Evolutionary conservation across 202 grass and related monocot species (phyloP).

Genomic region (Setaria viridis): DNA sequence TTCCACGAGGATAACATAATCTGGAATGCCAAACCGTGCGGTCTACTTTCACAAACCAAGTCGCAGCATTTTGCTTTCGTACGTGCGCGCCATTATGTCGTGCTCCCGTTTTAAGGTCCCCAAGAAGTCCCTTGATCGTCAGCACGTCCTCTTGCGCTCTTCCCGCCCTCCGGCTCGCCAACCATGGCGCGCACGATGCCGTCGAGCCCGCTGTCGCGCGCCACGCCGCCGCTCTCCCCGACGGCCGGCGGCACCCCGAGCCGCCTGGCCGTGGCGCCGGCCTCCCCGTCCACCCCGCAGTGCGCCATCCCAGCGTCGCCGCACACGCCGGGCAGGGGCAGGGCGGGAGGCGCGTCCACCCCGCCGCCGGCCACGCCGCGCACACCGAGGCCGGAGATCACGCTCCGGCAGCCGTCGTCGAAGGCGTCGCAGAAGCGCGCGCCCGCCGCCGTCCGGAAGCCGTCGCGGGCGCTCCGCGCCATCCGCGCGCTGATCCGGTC

Average conservation of each 20-base stretch:
- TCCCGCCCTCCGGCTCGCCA: background rate
- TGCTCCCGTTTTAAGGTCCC: background rate
- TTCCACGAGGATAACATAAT: conserved; percentile 20
- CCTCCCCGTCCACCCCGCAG: conserved; percentile 49
- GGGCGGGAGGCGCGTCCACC: background rate
- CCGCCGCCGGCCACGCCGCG: conserved; percentile 41
- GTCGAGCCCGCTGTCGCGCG: conserved; percentile 38
- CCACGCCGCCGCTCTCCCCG: conserved; percentile 43
- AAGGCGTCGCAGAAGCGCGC: conserved; percentile 45
- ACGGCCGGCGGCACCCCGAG: conserved; percentile 26
- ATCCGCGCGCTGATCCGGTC: conserved; percentile 59
- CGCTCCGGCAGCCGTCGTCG: conserved; percentile 59
- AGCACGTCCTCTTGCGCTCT: conserved; percentile 3
- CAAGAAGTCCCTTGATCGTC: background rate
- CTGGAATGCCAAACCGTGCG: background rate
- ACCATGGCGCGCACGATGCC: conserved; percentile 50
- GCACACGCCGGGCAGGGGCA: conserved; percentile 30
- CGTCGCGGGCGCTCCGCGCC: conserved; percentile 47
- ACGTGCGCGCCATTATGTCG: conserved; percentile 49
- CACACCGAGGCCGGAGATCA: conserved; percentile 53
- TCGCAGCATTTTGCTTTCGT: background rate
- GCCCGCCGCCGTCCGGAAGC: conserved; percentile 28
- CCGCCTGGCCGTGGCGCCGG: conserved; percentile 44
- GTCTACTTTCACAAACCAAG: background rate
- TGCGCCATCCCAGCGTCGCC: conserved; percentile 50